A percentile compares a stretch with the other conserved stretches of the same genome.
Conservation (phyloP, 2,329 filamentous ascomycete genomes). For the Cytospora chrysosperma region DNA sequence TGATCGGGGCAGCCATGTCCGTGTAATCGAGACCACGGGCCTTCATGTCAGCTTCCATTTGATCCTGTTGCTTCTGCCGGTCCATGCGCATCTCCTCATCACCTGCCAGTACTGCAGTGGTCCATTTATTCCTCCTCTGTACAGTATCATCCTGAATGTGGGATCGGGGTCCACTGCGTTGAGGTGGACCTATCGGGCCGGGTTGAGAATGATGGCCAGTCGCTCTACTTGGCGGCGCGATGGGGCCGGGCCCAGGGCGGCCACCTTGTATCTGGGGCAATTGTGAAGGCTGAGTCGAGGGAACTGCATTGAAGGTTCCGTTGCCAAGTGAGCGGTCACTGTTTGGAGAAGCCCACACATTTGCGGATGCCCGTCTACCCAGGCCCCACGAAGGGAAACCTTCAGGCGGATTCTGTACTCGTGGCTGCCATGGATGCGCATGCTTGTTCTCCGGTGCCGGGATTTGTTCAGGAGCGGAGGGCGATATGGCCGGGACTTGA, state of each 20-base stretch:
- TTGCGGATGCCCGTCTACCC: conserved; percentile 48
- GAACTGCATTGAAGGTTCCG: conserved; percentile 67
- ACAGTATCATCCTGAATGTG: conserved; percentile 12
- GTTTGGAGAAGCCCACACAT: conserved; percentile 74
- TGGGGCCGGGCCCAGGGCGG: conserved; percentile 43
- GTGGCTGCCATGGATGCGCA: conserved; percentile 39
- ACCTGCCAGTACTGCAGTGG: conserved; percentile 31
- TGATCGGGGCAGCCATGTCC: conserved; percentile 48
- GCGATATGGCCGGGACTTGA: conserved; percentile 16
- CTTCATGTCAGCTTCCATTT: conserved; percentile 44
- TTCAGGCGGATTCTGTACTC: conserved; percentile 43
- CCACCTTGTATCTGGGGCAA: conserved; percentile 33
- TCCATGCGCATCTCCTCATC: conserved; percentile 46
- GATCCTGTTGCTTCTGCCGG: conserved; percentile 39
- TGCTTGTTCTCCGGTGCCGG: conserved; percentile 33
- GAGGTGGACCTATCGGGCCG: conserved; percentile 35
- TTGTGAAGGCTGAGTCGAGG: conserved; percentile 40
- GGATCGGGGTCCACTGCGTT: conserved; percentile 14
- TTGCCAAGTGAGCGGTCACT: conserved; percentile 73
- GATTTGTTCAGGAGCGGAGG: conserved; percentile 19
- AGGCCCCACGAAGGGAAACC: conserved; percentile 50
- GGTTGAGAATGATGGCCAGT: conserved; percentile 26
- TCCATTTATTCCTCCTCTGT: conserved; percentile 26
- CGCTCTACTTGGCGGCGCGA: conserved; percentile 36
- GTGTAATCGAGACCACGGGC: conserved; percentile 45